Percentiles rank a stretch among this genome's conserved stretches.
Conservation (phyloP, 1,284 basidiomycete species). For the Phylloboletellus chloephorus region DNA sequence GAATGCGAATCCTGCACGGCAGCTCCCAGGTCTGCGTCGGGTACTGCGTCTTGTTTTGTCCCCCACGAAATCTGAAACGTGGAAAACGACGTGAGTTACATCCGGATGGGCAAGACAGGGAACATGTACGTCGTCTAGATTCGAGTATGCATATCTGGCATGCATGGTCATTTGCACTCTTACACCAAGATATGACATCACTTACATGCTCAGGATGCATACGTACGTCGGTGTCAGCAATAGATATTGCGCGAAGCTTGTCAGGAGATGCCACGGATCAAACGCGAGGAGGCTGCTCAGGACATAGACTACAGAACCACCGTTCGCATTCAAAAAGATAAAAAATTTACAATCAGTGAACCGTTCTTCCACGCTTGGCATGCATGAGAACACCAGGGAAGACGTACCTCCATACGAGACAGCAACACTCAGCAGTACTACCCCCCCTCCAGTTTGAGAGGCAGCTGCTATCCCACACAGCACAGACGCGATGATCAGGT, state of each 20-base stretch:
- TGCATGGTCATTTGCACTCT: constrained; percentile 4
- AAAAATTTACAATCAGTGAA: constrained; percentile 5
- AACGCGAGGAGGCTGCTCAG: constrained; percentile 80
- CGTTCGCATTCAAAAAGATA: constrained; percentile 1
- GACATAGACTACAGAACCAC: constrained; percentile 52
- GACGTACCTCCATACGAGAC: constrained; percentile 82
- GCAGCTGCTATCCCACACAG: constrained; percentile 71
- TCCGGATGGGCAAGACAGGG: background rate
- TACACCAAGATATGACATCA: constrained; percentile 9
- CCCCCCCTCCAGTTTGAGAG: constrained; percentile 54
- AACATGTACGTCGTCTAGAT: constrained; percentile 64
- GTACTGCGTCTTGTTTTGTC: constrained; percentile 74
- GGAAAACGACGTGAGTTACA: background rate
- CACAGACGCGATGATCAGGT: constrained; percentile 73
- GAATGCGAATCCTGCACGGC: constrained; percentile 74
- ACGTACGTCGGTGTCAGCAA: constrained; percentile 86
- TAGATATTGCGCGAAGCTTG: constrained; percentile 86
- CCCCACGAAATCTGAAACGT: constrained; percentile 76
- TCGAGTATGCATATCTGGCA: constrained; percentile 71
- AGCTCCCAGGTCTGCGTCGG: constrained; percentile 73
- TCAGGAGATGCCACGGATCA: constrained; percentile 92
- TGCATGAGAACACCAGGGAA: constrained; percentile 13
- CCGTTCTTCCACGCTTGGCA: background rate
- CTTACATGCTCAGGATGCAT: constrained; percentile 81
- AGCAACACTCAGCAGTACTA: constrained; percentile 79